Conservation (phyloP, 768 basidiomycete species). For the Suillus subluteus region DNA sequence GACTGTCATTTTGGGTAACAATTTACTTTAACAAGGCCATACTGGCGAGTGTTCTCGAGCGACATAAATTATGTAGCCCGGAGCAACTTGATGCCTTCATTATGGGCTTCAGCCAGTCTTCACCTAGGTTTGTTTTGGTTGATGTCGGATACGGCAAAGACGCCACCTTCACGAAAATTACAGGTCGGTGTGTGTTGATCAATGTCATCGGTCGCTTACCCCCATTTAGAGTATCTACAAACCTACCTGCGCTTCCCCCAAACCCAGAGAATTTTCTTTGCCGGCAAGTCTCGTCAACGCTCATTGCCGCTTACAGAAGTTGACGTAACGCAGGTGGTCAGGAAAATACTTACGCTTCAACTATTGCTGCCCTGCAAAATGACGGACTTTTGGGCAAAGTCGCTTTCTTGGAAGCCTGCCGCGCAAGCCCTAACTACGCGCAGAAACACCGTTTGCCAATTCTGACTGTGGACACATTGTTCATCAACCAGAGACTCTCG, state of each 20-base stretch:
- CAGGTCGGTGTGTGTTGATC: conserved; percentile 48
- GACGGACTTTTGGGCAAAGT: conserved; percentile 71
- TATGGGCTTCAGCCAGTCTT: conserved; percentile 72
- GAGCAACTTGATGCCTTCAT: conserved; percentile 76
- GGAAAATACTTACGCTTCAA: conserved; percentile 57
- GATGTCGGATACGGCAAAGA: conserved; percentile 72
- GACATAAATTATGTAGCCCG: conserved; percentile 57
- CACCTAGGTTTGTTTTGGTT: conserved; percentile 68
- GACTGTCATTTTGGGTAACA: conserved; percentile 76
- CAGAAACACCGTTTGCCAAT: conserved; percentile 54
- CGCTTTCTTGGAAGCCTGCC: conserved; percentile 57
- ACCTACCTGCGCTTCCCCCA: conserved; percentile 75
- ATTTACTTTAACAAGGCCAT: conserved; percentile 70
- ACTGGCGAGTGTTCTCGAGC: conserved; percentile 52
- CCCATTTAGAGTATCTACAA: conserved; percentile 66
- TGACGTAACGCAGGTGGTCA: conserved; percentile 52
- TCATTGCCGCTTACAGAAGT: neutral
- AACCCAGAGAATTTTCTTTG: conserved; percentile 73
- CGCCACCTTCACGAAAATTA: conserved; percentile 66
- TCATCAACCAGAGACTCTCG: conserved; percentile 37
- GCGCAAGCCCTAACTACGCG: conserved; percentile 45
- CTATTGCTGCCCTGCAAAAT: conserved; percentile 57
- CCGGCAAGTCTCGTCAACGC: conserved; percentile 46
- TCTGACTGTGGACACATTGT: conserved; percentile 55
- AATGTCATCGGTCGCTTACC: conserved; percentile 3